These are phyloP conservation scores for Omphalotus guepiniiformis DNA, from an alignment of 768 basidiomycete species.

Conservation along the genomic window DNA sequence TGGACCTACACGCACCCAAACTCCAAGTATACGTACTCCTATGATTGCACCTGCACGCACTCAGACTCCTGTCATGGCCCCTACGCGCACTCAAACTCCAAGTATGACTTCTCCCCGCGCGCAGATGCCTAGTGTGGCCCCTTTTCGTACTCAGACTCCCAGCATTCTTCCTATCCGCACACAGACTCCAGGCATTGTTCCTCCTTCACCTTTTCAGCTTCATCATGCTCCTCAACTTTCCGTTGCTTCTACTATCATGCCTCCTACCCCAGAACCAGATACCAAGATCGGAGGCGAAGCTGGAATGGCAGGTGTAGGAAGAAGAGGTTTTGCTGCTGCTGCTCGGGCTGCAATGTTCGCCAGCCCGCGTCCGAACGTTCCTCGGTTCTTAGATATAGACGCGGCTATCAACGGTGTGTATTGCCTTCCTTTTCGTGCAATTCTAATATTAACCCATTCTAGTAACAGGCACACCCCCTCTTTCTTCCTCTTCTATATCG, in stretches of 20 bases:
- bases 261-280: slow-evolving; percentile 41
- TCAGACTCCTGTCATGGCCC: too few species aligned
- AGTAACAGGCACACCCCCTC: slow-evolving; percentile 33
- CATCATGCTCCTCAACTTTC: slow-evolving; percentile 19
- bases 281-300: slow-evolving; percentile 75
- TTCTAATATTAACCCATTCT: slow-evolving; percentile 3
- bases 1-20: too few species aligned
- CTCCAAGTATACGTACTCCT: too few species aligned
- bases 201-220: slow-evolving; percentile 16
- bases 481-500: slow-evolving; percentile 17
- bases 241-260: slow-evolving; percentile 16
- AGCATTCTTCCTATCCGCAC: too few species aligned
- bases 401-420: slow-evolving; percentile 33
- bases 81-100: too few species aligned
- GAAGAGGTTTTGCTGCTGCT: slow-evolving; percentile 79
- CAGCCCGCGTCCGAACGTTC: slow-evolving; percentile 30
- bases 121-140: too few species aligned
- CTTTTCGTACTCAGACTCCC: too few species aligned
- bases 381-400: slow-evolving; percentile 45
- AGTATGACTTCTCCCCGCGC: too few species aligned
- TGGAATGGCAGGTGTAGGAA: slow-evolving; percentile 89
- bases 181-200: slow-evolving; percentile 5
- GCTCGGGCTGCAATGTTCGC: slow-evolving; percentile 56
- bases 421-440: slow-evolving; percentile 1
- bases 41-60: too few species aligned